Evolutionary conservation across 148 eudicot species (phyloP).

Genomic region (Rhododendron vialii): DNA sequence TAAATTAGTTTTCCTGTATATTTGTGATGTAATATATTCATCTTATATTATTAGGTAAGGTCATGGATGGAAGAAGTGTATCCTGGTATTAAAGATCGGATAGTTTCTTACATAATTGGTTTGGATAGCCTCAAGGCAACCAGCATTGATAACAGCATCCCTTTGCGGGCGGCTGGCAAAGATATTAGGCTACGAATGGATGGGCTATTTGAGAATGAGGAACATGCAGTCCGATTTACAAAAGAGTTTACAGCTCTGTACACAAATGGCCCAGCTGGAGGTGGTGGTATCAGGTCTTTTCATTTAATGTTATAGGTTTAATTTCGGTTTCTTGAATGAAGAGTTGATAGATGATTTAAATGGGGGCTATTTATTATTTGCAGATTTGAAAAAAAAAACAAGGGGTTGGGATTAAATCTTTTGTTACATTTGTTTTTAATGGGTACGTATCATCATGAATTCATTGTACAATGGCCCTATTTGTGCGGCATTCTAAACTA

Average conservation of each 20-base stretch:
- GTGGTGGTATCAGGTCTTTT: slow-evolving; percentile 93
- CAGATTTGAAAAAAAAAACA: not conserved
- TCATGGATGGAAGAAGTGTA: slow-evolving; percentile 91
- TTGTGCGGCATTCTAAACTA: not conserved
- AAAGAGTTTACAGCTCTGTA: slow-evolving; percentile 83
- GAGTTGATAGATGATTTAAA: not conserved
- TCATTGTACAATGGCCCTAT: not conserved
- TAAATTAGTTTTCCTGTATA: not conserved
- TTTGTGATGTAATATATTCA: not conserved
- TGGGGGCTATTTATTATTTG: not conserved
- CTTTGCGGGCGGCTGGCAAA: slow-evolving; percentile 22
- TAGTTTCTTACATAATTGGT: slow-evolving; percentile 82
- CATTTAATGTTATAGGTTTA: not conserved
- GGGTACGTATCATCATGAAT: no score
- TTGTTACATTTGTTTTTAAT: no score
- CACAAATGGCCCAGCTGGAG: slow-evolving; percentile 97
- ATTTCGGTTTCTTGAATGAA: not conserved
- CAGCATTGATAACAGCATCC: slow-evolving; percentile 19
- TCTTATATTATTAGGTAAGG: slow-evolving; percentile 50
- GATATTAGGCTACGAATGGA: slow-evolving; percentile 94
- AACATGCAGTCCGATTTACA: slow-evolving; percentile 63
- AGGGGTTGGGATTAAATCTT: not conserved
- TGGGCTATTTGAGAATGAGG: slow-evolving; percentile 73
- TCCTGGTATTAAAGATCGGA: slow-evolving; percentile 51
- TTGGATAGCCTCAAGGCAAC: slow-evolving; percentile 81